Evolutionary conservation across 176 grass and related monocot genomes (phyloP).

Genomic region (Oryza glaberrima): DNA sequence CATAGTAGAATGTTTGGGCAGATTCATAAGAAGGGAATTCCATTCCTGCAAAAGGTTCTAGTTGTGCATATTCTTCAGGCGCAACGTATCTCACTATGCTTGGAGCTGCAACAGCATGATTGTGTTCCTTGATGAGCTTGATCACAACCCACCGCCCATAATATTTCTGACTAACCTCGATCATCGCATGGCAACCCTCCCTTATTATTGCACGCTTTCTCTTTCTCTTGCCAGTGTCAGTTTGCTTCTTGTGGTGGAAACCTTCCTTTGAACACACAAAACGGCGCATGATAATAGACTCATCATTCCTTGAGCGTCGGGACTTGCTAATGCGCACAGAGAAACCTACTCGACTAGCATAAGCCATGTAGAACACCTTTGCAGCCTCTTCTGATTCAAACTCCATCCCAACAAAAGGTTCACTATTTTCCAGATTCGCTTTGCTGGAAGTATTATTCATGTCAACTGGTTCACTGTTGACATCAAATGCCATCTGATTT

Average conservation of each 20-base stretch:
- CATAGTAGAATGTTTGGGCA: conserved; percentile 75
- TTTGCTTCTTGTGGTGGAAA: conserved; percentile 63
- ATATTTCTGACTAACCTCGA: conserved; percentile 74
- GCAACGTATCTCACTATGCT: conserved; percentile 64
- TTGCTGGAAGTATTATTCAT: conserved; percentile 31
- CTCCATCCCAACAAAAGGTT: conserved; percentile 76
- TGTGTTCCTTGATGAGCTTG: conserved; percentile 77
- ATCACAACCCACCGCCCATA: conserved; percentile 76
- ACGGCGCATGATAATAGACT: conserved; percentile 70
- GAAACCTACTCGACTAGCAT: conserved; percentile 66
- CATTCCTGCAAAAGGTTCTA: conserved; percentile 58
- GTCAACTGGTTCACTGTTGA: conserved; percentile 43
- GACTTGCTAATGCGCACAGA: conserved; percentile 77
- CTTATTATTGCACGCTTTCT: conserved; percentile 64
- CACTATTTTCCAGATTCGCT: conserved; percentile 45
- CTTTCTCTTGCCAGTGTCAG: conserved; percentile 72
- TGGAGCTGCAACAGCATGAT: conserved; percentile 63
- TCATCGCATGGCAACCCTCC: conserved; percentile 75
- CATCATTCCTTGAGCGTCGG: conserved; percentile 69
- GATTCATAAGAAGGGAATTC: conserved; percentile 72
- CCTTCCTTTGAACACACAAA: conserved; percentile 80
- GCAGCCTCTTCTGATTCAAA: conserved; percentile 74
- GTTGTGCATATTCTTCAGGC: conserved; percentile 60
- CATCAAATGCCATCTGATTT: conserved; percentile 48
- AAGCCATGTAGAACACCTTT: conserved; percentile 72